A percentile compares a stretch with the other conserved stretches of the same genome.
These are phyloP conservation scores for Ophiostoma ulmi DNA, from an alignment of 2,329 filamentous ascomycete genomes.

Conservation along the genomic window DNA sequence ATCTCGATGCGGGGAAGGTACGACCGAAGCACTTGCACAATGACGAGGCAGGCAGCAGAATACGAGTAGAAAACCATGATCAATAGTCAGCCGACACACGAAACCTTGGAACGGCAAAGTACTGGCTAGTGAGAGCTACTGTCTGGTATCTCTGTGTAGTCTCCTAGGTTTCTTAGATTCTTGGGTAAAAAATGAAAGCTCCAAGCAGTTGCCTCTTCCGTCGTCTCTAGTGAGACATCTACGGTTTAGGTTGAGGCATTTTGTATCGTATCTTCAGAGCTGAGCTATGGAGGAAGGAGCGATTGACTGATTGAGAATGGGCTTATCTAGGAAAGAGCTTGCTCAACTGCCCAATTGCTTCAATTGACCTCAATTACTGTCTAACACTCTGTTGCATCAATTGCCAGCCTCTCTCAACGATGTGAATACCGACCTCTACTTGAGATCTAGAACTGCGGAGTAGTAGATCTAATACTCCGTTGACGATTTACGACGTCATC, in stretches of 20 bases:
- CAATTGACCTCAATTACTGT: background rate
- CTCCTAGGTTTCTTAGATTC: background rate
- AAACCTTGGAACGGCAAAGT: slow-evolving; percentile 9
- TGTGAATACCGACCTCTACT: background rate
- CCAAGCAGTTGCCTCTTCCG: background rate
- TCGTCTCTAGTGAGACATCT: background rate
- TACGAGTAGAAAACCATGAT: background rate
- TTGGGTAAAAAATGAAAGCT: background rate
- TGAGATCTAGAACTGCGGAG: background rate
- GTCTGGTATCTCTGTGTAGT: background rate
- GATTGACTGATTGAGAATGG: background rate
- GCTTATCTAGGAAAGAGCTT: background rate
- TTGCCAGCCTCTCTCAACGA: background rate
- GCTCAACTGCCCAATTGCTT: background rate
- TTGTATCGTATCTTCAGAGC: background rate
- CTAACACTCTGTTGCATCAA: background rate
- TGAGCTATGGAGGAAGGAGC: background rate
- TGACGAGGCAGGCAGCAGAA: slow-evolving; percentile 12
- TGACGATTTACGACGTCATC: background rate
- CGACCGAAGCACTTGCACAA: background rate
- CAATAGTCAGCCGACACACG: background rate
- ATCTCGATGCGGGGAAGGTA: slow-evolving; percentile 13
- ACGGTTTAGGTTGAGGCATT: background rate
- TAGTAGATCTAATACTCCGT: background rate
- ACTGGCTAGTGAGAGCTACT: background rate